Evolutionary conservation across 2,329 filamentous ascomycete species (phyloP), one percentile per base, ranked within the genome.

Genomic region (Sclerotinia trifoliorum): DNA sequence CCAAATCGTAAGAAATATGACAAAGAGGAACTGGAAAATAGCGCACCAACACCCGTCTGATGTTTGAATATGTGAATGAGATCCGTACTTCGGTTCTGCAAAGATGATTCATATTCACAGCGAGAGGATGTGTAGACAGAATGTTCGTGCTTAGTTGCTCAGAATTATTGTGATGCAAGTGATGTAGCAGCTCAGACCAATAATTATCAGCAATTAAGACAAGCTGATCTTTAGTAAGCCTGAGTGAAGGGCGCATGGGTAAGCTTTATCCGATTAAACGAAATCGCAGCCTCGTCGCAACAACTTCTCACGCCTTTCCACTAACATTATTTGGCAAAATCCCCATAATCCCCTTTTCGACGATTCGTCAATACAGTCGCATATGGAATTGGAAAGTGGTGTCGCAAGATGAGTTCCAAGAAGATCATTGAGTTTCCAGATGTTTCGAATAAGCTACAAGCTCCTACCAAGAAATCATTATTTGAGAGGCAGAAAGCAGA

Each of bases 401-500:
- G 2, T 58, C 48, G 52, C 44, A 67, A 63, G 58, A 67, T 67
- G 65, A 35, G 24, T 62, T 66, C 67, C 15, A 78, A 77, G 68
- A 76, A 77, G 65, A 73, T 78, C 44, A 61, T 68, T 32, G 75
- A 77, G 66, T 94, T 94, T 75, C 89, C 91, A 19, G 87, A 93
- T 75, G 84, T 92, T 69, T 86, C 90, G 68, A 85, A 88, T 64
- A 96, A 96, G 79, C 87, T 95, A 63, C 87, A 90, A 67, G 92
- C 92, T 61, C 88, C 92, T 0, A 85, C 89, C 70, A 95, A 94
- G 80, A 92, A 95, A 77, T 96, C 93, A 26, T 85, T 90, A 35
- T 97, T 96, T 78, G 94, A 97, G 80, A 89, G 90, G 74, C 91
- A 96, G 78, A 93, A 91, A 78, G 92, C 92, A 69, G 93, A 96